Base-by-base conservation (phyloP, 2,329 filamentous ascomycete genomes). In the Nigrospora oryzae region DNA sequence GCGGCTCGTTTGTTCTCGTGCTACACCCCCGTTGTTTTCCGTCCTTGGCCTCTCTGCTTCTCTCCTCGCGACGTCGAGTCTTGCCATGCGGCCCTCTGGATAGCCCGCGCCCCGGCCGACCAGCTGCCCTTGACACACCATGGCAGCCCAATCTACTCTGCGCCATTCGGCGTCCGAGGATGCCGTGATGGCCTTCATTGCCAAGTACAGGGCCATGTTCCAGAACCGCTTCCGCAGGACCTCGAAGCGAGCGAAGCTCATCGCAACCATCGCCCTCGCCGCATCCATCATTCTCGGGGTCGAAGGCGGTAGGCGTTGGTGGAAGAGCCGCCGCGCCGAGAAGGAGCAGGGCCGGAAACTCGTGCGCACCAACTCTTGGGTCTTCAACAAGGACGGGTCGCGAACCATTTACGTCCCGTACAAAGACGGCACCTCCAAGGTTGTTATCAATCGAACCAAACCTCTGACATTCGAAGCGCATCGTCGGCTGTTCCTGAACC, bases 381-480 rank as follows among this genome's bases (percentile, higher is more conserved):
- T 97, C 50, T 81, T 86, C 65, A 89, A 91, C 56, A 96, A 96
- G 68, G 93, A 97, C 71, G 93, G 93, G 41, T 91, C 89, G 40
- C 78, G 93, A 45, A 95, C 89, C 13, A 93, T 98, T 47, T 97
- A 93, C 60, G 93, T 98, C 28, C 90, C 91, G 2, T 93, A 95
- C 65, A 89, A 88, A 63, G 79, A 89, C 53, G 75, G 82, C 44
- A 95, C 89, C 2, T 86, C 89, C 53, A 95, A 94, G 64, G 91
- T 98, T 40, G 84, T 86, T 46, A 96, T 98, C 51, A 75, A 88
- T 60, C 84, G 86, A 6, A 98, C 90, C 28, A 96, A 96, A 61
- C 80, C 83, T 16, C 85, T 91, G 33, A 98, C 93, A 0, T 98
- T 97, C 61, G 91, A 98, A 72, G 94, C 93, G 6, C 93, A 98